Base-by-base conservation (phyloP, 2,329 filamentous ascomycete species). In the Fusarium sp. region DNA sequence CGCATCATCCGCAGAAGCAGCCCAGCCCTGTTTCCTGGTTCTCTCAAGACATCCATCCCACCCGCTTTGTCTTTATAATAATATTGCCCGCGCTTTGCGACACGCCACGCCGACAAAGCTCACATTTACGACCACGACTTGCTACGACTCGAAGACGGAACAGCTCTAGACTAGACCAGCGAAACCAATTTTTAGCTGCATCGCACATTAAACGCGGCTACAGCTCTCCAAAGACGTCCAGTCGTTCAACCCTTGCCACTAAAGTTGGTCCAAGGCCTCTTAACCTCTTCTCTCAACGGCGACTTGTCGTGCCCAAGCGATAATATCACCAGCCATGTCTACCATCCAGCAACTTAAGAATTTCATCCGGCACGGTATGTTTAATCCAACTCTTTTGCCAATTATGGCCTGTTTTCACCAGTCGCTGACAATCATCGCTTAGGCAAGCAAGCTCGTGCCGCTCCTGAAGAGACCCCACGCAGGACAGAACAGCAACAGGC, bases 321-420 rank as follows among this genome's bases (percentile, higher is more conserved):
- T 70, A 64, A 33, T 21, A 24, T 67, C 49, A 39, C 63, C 55
- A 73, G 75, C 65, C 74, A 89, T 90, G 88, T 89, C 88, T 76
- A 89, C 88, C 72, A 97, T 98, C 84, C 95, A 98, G 84, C 96
- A 96, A 79, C 89, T 98, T 76, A 98, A 98, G 84, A 98, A 98
- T 82, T 97, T 98, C 82, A 96, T 98, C 82, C 93, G 95, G 72
- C 95, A 98, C 85, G 95, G 88, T 90, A 83, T 58, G 84, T 76
- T 44, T 37, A 7, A 10, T 20, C 18, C 16, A 15, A 24, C 57
- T 46, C 24, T 46, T 48, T 49, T 42, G 21, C 38, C 28, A 41
- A 53, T 38, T 53, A 21, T 49, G 39, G 48, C 18, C 23, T 38
- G 41, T 52, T 46, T 47, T 49, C 24, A 46, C 43, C 50, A 54